These are phyloP conservation scores for Graphilbum ipis-grandicollis DNA, from an alignment of 2,329 filamentous ascomycete genomes.

Conservation along the genomic window DNA sequence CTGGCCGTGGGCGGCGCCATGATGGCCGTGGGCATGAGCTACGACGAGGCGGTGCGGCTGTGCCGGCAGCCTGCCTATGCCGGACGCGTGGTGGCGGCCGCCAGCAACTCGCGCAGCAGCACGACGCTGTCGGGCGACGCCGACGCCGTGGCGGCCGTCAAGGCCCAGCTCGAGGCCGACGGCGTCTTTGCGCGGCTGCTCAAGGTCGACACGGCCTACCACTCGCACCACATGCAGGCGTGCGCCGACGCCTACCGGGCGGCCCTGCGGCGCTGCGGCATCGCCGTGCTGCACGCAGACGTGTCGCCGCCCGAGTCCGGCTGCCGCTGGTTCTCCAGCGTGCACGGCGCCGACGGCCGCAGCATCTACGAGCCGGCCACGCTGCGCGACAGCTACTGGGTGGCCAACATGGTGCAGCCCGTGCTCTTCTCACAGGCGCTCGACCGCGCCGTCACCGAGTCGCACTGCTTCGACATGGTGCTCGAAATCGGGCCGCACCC, in stretches of 20 bases:
- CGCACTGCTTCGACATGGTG: slow-evolving; percentile 8
- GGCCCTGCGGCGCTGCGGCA: slow-evolving; percentile 7
- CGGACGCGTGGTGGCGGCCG: slow-evolving; percentile 15
- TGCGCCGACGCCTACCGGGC: slow-evolving; percentile 10
- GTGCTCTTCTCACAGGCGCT: slow-evolving; percentile 13
- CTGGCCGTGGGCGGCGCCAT: slow-evolving; percentile 21
- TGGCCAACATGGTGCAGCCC: slow-evolving; percentile 13
- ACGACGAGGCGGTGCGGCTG: slow-evolving; percentile 17
- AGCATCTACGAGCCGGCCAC: slow-evolving; percentile 6
- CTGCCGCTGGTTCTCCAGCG: background rate
- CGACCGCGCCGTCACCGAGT: slow-evolving; percentile 8
- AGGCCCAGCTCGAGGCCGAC: background rate
- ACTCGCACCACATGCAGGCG: slow-evolving; percentile 15
- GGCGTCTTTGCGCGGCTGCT: slow-evolving; percentile 13
- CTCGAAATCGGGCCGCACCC: slow-evolving; percentile 14
- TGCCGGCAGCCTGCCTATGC: slow-evolving; percentile 11
- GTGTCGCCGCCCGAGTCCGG: background rate
- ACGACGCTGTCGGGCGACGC: slow-evolving; percentile 18
- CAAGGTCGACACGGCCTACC: slow-evolving; percentile 16
- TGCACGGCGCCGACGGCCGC: slow-evolving; percentile 1
- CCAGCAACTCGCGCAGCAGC: slow-evolving; percentile 18
- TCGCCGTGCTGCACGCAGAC: slow-evolving; percentile 1
- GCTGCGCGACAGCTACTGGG: slow-evolving; percentile 12
- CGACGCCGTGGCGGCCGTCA: slow-evolving; percentile 6
- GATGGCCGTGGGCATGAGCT: slow-evolving; percentile 24